Evolutionary conservation across 148 eudicot species (phyloP), one percentile per base, ranked within the genome.

Genomic region (Pharnaceum exiguum): DNA sequence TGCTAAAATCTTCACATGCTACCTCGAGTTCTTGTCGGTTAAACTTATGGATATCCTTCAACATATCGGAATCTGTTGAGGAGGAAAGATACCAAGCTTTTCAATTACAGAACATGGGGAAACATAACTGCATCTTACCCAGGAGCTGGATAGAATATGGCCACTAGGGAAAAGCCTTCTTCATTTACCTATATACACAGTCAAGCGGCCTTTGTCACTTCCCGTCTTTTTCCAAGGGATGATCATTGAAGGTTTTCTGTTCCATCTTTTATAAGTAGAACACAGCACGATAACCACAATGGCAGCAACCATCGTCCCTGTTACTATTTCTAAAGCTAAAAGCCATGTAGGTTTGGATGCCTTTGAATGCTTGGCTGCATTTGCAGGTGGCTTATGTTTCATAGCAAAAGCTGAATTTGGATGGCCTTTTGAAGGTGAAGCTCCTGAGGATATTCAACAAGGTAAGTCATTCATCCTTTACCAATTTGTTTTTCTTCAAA

Each of bases 1-100:
- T 94, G 72, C 99, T 94, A 66, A 94, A 94, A 75, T 94, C 99
- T 83, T 94, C 99, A 67, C 96, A 94, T 9, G 99, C 99, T 47
- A 89, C 87, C 76, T 94, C 99, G 21, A 94, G 99, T 37, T 86
- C 96, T 71, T 83, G 87, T 69, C 99, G 80, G 72, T 72, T 77
- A 51, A 62, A 89, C 65, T 72, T 77, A 9, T 5, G 56, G 27
- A 89, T 88, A 79, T 84, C 93, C 75, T 75, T 86, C 75, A 89
- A 43, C 70, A 79, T 62, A 67, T 77, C 87, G 23, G 89, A 73
- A 75, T 94, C 96, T 82, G 75, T 73, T 58, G 10, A 65, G 18
- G 43, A 51, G 48, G 21, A 47, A 36, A 16, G 26, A 39, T 11
- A 28, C 31, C 21, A 49, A 23, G 55, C 12, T 58, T 18, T 23